Base-by-base conservation (phyloP, 805 yeast genomes). In the Ogataea siamensis region DNA sequence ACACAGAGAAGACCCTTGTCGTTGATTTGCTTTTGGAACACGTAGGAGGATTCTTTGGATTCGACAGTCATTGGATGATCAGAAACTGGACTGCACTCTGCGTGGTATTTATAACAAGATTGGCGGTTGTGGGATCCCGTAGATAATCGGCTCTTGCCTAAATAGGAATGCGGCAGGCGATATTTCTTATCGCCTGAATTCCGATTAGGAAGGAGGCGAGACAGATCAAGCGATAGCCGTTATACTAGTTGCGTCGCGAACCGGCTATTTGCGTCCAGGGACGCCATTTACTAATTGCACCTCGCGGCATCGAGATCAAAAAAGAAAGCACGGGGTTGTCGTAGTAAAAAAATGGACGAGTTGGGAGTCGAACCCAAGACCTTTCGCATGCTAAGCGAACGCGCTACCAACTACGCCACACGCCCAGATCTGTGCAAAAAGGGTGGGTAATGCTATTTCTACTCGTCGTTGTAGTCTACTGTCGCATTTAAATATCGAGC, bases 371-470 rank as follows among this genome's bases (percentile, higher is more conserved):
- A 76, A 75, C 81, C 82, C 76, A 76, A 75, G 83, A 77, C 83
- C 83, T 77, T 75, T 75, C 80, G 75, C 83, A 76, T 76, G 82
- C 82, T 75, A 77, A 76, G 83, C 76, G 78, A 74, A 74, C 81
- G 81, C 82, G 82, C 82, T 76, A 76, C 82, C 81, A 74, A 77
- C 82, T 76, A 73, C 83, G 81, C 81, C 82, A 76, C 81, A 77
- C 79, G 82, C 83, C 83, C 83, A 19, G 23, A 14, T 9, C 7
- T 28, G 15, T 7, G 2, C 3, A 7, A 13, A 16, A 15, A 3
- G 3, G 11, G n/a, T 10, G 14, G 14, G 11, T 11, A 14, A 15
- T 19, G 14, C 5, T 17, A n/a, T n/a, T n/a, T n/a, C n/a, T n/a
- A n/a, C n/a, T n/a, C n/a, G n/a, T n/a, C n/a, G n/a, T n/a, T n/a